Percentiles rank a stretch among this genome's conserved stretches.
These are phyloP conservation scores for Ceratocystis eucalypticola DNA, from an alignment of 2,329 filamentous ascomycete species.

Conservation along the genomic window DNA sequence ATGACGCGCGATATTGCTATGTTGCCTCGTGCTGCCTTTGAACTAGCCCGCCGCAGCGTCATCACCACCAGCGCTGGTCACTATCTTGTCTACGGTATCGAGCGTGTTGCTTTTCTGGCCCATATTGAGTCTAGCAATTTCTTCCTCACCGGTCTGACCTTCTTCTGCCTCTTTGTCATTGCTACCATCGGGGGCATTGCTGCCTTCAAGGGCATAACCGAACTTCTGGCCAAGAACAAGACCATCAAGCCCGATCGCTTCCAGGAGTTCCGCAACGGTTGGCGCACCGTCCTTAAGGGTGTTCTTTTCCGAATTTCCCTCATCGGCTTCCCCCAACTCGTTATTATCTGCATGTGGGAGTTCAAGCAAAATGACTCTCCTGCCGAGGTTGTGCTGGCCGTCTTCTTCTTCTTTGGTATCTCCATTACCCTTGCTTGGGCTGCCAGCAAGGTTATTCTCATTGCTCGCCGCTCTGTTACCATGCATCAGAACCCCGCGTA, in stretches of 20 bases:
- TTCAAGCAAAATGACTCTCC: conserved; percentile 74
- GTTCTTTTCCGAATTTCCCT: conserved; percentile 83
- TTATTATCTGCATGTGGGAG: conserved; percentile 85
- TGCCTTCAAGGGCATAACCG: conserved; percentile 68
- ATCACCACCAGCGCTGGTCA: conserved; percentile 41
- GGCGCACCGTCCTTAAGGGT: conserved; percentile 83
- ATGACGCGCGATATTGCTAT: conserved; percentile 40
- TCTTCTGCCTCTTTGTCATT: conserved; percentile 75
- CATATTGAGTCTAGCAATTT: conserved; percentile 81
- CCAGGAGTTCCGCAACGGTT: conserved; percentile 84
- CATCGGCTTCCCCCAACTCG: conserved; percentile 85
- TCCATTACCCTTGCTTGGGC: conserved; percentile 69
- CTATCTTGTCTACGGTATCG: conserved; percentile 63
- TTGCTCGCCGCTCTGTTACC: conserved; percentile 73
- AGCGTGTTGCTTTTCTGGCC: conserved; percentile 76
- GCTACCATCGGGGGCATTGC: conserved; percentile 59
- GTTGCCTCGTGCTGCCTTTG: conserved; percentile 33
- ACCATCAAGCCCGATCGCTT: conserved; percentile 80
- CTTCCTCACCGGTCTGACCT: conserved; percentile 80
- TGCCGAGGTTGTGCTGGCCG: conserved; percentile 71
- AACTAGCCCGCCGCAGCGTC: conserved; percentile 41
- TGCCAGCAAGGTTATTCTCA: conserved; percentile 73
- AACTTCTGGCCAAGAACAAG: conserved; percentile 57
- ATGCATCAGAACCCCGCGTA: conserved; percentile 97
- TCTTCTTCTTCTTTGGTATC: conserved; percentile 80